These are phyloP conservation scores for Raddia guianensis DNA, from an alignment of 176 grass and related monocot species.

Conservation along the genomic window DNA sequence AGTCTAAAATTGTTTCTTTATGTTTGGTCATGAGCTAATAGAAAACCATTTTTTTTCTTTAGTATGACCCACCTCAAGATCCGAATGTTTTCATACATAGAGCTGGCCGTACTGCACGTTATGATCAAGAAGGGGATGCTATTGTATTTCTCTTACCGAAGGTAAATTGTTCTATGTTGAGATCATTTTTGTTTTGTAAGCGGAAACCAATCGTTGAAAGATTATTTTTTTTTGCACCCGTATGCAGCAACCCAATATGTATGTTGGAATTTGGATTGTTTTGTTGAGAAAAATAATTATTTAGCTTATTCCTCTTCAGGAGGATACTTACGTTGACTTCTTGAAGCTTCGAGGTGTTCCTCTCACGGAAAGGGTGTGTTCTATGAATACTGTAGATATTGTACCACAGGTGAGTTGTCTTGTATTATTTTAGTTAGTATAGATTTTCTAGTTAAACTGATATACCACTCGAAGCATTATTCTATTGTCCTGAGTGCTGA, in stretches of 20 bases:
- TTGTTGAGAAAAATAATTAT: constrained; percentile 15
- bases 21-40: constrained; percentile 3
- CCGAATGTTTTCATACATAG: constrained; percentile 96
- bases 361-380: constrained; percentile 72
- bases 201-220: not conserved
- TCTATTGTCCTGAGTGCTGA: constrained; percentile 23
- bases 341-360: constrained; percentile 75
- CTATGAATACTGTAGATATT: constrained; percentile 53
- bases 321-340: constrained; percentile 94
- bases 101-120: constrained; percentile 83
- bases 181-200: constrained; percentile 15
- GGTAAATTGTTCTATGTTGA: constrained; percentile 41
- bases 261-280: not conserved
- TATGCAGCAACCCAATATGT: not conserved
- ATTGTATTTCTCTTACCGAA: constrained; percentile 87
- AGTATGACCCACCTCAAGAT: constrained; percentile 99
- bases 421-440: constrained; percentile 20
- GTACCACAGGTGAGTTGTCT: constrained; percentile 60
- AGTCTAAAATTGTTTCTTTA: constrained; percentile 10
- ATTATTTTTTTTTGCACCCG: not conserved
- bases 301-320: constrained; percentile 47
- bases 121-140: constrained; percentile 92
- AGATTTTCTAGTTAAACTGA: constrained; percentile 6
- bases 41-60: constrained; percentile 26
- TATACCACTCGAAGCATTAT: constrained; percentile 23